Percentiles rank a stretch among this genome's conserved stretches.
These are phyloP conservation scores for Thielaviopsis populi DNA, from an alignment of 2,329 filamentous ascomycete genomes.

Conservation along the genomic window DNA sequence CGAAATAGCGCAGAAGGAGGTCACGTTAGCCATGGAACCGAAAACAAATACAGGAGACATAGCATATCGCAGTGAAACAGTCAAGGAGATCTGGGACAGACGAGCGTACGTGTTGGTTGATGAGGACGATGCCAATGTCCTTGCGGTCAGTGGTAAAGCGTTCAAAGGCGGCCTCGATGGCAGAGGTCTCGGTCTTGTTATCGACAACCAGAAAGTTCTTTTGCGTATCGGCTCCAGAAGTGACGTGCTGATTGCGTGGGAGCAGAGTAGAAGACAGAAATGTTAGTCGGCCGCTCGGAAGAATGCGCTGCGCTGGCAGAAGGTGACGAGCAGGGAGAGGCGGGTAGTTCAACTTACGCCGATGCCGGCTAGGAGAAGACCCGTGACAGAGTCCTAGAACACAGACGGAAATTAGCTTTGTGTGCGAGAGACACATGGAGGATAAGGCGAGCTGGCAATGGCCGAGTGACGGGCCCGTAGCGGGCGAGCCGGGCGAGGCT, in stretches of 20 bases:
- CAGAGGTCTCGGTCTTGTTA: slow-evolving; percentile 71
- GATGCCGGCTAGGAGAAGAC: slow-evolving; percentile 84
- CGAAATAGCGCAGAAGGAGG: background rate
- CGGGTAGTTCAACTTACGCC: slow-evolving; percentile 45
- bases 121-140: slow-evolving; percentile 90
- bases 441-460: background rate
- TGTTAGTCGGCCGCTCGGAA: background rate
- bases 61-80: background rate
- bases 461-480: background rate
- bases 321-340: background rate
- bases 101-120: slow-evolving; percentile 80
- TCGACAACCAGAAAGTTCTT: slow-evolving; percentile 99
- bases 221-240: slow-evolving; percentile 69
- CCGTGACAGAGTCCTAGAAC: slow-evolving; percentile 79
- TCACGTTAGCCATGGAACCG: background rate
- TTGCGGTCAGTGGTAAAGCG: slow-evolving; percentile 79
- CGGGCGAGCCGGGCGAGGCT: slow-evolving; percentile 1
- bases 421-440: background rate
- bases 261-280: background rate
- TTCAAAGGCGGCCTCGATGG: slow-evolving; percentile 83
- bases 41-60: background rate
- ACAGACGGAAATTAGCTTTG: slow-evolving; percentile 18
- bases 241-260: slow-evolving; percentile 56
- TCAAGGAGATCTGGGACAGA: background rate
- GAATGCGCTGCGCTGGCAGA: background rate